phyloP scores from a whole-genome alignment of 202 grass and related monocot genomes.

The Brachypodium distachyon region DNA sequence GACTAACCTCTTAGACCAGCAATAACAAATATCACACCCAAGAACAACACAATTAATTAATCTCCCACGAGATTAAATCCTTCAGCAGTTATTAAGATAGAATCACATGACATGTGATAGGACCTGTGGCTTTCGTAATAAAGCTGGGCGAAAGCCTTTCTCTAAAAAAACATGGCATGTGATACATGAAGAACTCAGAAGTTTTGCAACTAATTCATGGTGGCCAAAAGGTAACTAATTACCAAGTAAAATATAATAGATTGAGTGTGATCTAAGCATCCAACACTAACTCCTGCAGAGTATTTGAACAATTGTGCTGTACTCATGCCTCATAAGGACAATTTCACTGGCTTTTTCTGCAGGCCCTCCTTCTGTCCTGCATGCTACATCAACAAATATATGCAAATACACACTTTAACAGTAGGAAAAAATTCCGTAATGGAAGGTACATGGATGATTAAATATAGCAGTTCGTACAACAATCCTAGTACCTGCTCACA shows the following conservation, averaged over 20 bases:
- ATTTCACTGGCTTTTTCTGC: constrained; percentile 74
- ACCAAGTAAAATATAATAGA: not conserved
- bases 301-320: constrained; percentile 69
- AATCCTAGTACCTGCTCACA: constrained; percentile 42
- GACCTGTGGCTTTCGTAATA: too few relatives aligned
- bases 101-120: not conserved
- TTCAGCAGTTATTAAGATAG: not conserved
- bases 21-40: too few relatives aligned
- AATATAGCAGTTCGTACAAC: not conserved
- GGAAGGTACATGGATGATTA: not conserved
- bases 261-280: not conserved
- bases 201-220: not conserved
- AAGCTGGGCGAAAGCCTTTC: too few relatives aligned
- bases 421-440: not conserved
- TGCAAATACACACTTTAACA: constrained; percentile 5
- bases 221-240: not conserved
- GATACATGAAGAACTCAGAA: not conserved
- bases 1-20: too few relatives aligned
- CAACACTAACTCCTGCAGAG: constrained; percentile 53
- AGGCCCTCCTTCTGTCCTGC: constrained; percentile 60
- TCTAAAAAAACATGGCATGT: too few relatives aligned
- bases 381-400: constrained; percentile 56
- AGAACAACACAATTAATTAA: too few relatives aligned
- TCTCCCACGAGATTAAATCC: too few relatives aligned
- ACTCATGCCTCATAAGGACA: constrained; percentile 74